Percentiles rank a stretch among this genome's conserved stretches.
Conservation (phyloP, 2,329 filamentous ascomycete genomes). For the Coniochaeta sp. region DNA sequence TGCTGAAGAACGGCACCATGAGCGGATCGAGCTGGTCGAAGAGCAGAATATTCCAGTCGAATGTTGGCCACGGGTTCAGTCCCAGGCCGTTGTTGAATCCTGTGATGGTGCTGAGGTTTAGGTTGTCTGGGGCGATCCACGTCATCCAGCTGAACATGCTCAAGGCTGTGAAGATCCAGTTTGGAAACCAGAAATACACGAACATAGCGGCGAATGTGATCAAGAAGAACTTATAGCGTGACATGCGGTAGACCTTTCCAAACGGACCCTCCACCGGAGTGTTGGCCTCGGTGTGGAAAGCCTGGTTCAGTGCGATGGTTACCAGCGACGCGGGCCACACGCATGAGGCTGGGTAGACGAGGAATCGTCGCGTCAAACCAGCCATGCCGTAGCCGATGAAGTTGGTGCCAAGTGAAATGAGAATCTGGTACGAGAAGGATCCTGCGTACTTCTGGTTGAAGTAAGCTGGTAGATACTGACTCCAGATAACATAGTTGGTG, state of each 20-base stretch:
- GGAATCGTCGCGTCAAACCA: conserved; percentile 38
- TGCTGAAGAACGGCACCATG: conserved; percentile 46
- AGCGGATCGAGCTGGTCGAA: conserved; percentile 21
- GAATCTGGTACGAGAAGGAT: conserved; percentile 40
- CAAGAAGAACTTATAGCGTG: conserved; percentile 37
- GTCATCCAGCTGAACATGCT: conserved; percentile 43
- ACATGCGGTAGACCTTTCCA: conserved; percentile 28
- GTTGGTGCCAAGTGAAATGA: conserved; percentile 41
- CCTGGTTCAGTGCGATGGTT: conserved; percentile 37
- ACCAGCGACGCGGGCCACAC: conserved; percentile 43
- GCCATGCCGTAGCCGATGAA: conserved; percentile 50
- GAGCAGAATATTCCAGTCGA: conserved; percentile 38
- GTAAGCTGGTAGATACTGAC: conserved; percentile 37
- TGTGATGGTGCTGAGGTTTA: conserved; percentile 20
- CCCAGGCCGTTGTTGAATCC: conserved; percentile 26
- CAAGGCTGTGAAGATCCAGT: conserved; percentile 38
- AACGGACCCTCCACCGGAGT: conserved; percentile 28
- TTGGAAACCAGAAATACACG: conserved; percentile 43
- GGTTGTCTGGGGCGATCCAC: conserved; percentile 40
- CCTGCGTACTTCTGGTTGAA: conserved; percentile 43
- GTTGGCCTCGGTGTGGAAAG: conserved; percentile 37
- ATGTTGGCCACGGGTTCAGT: conserved; percentile 39
- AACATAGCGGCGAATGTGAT: conserved; percentile 37
- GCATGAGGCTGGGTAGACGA: conserved; percentile 43
- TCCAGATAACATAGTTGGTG: conserved; percentile 42